These are phyloP conservation scores for Claviceps purpurea DNA, from an alignment of 2,329 filamentous ascomycete species.

Conservation along the genomic window DNA sequence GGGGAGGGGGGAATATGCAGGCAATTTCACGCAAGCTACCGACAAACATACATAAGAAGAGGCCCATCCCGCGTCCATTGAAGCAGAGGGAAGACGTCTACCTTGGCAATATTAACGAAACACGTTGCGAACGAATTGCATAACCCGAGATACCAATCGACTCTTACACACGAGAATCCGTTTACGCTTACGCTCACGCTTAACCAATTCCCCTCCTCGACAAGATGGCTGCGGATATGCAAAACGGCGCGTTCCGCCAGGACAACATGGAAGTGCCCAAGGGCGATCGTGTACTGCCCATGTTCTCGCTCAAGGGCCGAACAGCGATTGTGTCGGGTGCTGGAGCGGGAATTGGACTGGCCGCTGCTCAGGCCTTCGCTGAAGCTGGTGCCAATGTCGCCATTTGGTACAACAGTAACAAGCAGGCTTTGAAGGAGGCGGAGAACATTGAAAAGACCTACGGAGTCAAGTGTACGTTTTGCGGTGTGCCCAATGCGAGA, in stretches of 20 bases:
- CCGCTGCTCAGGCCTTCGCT: constrained; percentile 49
- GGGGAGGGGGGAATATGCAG: too few species aligned
- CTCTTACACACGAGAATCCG: too few species aligned
- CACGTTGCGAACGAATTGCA: too few species aligned
- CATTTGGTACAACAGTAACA: constrained; percentile 60
- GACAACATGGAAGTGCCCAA: constrained; percentile 37
- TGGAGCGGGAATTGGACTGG: constrained; percentile 52
- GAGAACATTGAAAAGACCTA: constrained; percentile 51
- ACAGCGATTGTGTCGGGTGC: constrained; percentile 59
- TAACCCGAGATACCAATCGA: too few species aligned
- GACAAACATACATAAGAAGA: too few species aligned
- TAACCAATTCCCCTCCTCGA: too few species aligned
- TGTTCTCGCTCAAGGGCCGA: constrained; percentile 57
- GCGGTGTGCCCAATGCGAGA: neutral
- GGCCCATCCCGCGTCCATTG: too few species aligned
- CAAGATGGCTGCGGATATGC: constrained; percentile 25
- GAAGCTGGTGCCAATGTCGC: constrained; percentile 61
- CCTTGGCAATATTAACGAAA: too few species aligned
- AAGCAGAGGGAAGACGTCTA: too few species aligned
- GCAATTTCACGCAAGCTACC: too few species aligned
- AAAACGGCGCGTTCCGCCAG: constrained; percentile 40
- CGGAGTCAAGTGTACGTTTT: constrained; percentile 49
- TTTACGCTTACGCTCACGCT: too few species aligned
- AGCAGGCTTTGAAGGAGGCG: constrained; percentile 47
- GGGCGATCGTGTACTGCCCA: constrained; percentile 41